Conservation (phyloP, 2,329 filamentous ascomycete species). For the Aspergillus oerlinghausenensis region DNA sequence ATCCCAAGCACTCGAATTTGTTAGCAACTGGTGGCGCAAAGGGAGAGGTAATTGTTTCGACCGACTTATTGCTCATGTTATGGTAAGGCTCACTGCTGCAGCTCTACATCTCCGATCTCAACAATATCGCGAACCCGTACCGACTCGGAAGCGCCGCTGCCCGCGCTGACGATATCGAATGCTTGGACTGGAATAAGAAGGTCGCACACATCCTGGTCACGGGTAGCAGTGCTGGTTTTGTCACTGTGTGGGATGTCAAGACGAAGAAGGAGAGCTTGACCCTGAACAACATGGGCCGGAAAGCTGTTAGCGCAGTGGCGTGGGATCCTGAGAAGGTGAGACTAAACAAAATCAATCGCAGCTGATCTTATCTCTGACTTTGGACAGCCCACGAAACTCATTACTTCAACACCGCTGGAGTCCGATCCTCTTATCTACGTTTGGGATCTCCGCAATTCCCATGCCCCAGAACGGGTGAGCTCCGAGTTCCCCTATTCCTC, state of each 20-base stretch:
- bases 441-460: conserved; percentile 95
- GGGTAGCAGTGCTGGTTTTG: conserved; percentile 86
- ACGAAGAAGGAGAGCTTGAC: conserved; percentile 96
- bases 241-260: conserved; percentile 98
- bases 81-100: conserved; percentile 16
- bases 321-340: conserved; percentile 86
- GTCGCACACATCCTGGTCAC: conserved; percentile 95
- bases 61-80: neutral
- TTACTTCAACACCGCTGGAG: conserved; percentile 88
- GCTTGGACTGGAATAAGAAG: conserved; percentile 97
- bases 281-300: conserved; percentile 81
- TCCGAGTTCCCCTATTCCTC: neutral
- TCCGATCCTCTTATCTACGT: conserved; percentile 81
- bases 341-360: neutral
- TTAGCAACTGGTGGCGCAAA: conserved; percentile 90
- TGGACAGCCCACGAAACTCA: conserved; percentile 70
- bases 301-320: conserved; percentile 88
- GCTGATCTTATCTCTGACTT: conserved; percentile 13
- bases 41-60: conserved; percentile 58
- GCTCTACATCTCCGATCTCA: conserved; percentile 90
- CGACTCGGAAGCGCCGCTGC: conserved; percentile 82
- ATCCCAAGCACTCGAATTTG: conserved; percentile 84
- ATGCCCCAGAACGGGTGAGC: conserved; percentile 70
- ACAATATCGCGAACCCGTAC: conserved; percentile 83
- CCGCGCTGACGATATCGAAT: conserved; percentile 91